Evolutionary conservation across 148 eudicot genomes (phyloP).

Genomic region (Rhododendron simsii): DNA sequence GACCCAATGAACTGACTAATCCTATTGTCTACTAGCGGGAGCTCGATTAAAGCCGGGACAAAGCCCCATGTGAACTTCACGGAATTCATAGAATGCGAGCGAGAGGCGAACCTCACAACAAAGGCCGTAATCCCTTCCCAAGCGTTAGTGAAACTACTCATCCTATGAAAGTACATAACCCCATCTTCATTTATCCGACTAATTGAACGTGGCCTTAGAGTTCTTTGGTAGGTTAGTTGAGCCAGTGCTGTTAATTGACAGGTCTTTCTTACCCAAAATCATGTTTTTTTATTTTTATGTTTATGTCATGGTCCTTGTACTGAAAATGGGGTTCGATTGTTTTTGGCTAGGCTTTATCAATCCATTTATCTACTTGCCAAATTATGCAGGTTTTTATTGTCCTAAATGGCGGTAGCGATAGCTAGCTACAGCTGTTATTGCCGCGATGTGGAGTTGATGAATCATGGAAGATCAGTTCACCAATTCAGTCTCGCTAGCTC

Average conservation of each 20-base stretch:
- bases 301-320: neutral
- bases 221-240: neutral
- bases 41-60: neutral
- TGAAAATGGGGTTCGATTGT: neutral
- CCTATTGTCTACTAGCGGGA: neutral
- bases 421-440: slow-evolving; percentile 74
- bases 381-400: slow-evolving; percentile 20
- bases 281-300: neutral
- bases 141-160: neutral
- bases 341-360: neutral
- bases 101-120: neutral
- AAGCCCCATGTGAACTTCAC: neutral
- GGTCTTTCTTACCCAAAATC: neutral
- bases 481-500: slow-evolving; percentile 54
- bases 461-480: slow-evolving; percentile 36
- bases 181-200: neutral
- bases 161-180: neutral
- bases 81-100: neutral
- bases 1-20: neutral
- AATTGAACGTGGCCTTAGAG: neutral
- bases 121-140: neutral
- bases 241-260: neutral
- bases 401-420: slow-evolving; percentile 68
- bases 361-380: neutral
- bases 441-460: slow-evolving; percentile 37